Evolutionary conservation across 768 basidiomycete genomes (phyloP).

Genomic region (Paxillus ammoniavirescens): DNA sequence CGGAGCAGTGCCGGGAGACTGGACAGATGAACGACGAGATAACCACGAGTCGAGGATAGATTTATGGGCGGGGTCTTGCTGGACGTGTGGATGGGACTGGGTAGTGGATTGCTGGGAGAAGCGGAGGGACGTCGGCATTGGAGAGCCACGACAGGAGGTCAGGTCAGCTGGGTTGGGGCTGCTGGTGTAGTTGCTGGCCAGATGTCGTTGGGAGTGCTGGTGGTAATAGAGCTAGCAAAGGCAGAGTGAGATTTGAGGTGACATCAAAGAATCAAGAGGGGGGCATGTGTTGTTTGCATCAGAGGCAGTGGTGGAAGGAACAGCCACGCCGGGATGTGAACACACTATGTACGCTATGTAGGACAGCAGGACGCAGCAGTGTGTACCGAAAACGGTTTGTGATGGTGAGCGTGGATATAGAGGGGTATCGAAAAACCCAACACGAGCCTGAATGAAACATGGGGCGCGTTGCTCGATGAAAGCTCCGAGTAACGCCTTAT

Average conservation of each 20-base stretch:
- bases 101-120: conserved; percentile 11
- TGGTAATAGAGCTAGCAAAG: conserved; percentile 12
- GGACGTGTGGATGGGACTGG: background rate
- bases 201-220: conserved; percentile 6
- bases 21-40: conserved; percentile 18
- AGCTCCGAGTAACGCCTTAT: conserved; percentile 1
- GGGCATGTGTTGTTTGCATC: conserved; percentile 9
- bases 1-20: conserved; percentile 3
- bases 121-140: conserved; percentile 18
- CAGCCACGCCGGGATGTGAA: conserved; percentile 12
- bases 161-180: background rate
- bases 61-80: background rate
- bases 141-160: background rate
- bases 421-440: conserved; percentile 6
- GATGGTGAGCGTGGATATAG: background rate
- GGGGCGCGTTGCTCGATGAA: background rate
- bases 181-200: background rate
- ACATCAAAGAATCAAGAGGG: background rate
- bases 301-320: conserved; percentile 20
- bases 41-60: conserved; percentile 19
- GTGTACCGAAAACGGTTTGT: background rate
- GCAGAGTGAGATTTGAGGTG: conserved; percentile 7
- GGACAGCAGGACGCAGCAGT: background rate
- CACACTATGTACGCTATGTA: background rate
- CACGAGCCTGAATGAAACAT: background rate